Evolutionary conservation across 2,329 filamentous ascomycete genomes (phyloP).

Genomic region (Clonostachys sp.): DNA sequence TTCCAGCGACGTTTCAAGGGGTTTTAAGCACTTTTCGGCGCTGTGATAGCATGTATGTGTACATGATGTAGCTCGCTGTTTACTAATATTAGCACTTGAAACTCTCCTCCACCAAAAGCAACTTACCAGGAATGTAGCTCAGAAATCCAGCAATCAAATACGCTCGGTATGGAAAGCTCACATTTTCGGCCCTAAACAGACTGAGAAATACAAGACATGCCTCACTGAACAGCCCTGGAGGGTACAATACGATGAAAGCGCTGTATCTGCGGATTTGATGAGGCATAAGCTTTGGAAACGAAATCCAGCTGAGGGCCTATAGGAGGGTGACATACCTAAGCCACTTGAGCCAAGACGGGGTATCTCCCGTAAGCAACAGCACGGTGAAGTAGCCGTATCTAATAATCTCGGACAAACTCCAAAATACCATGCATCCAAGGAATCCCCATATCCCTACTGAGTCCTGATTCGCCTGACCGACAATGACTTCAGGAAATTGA

Average conservation of each 20-base stretch:
- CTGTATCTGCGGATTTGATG: background rate
- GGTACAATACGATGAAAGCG: slow-evolving; percentile 3
- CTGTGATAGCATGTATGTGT: slow-evolving; percentile 3
- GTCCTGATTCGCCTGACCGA: background rate
- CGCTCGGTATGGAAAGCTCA: background rate
- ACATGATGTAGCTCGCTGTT: slow-evolving; percentile 2
- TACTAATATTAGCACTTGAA: background rate
- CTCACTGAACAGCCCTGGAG: slow-evolving; percentile 1
- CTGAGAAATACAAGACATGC: slow-evolving; percentile 1
- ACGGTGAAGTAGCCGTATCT: slow-evolving; percentile 4
- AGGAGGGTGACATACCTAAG: background rate
- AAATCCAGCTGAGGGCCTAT: too few relatives aligned
- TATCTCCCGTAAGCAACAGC: background rate
- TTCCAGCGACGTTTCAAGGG: too few relatives aligned
- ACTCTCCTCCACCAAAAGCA: background rate
- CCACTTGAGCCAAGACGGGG: slow-evolving; percentile 1
- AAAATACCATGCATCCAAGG: slow-evolving; percentile 1
- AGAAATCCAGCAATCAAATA: slow-evolving; percentile 1
- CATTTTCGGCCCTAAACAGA: background rate
- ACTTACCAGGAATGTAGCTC: slow-evolving; percentile 5
- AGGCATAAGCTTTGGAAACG: too few relatives aligned
- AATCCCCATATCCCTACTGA: slow-evolving; percentile 1
- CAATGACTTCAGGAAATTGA: slow-evolving; percentile 2
- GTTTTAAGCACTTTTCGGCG: background rate
- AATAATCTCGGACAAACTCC: slow-evolving; percentile 3